These are phyloP conservation scores for Sporothrix humicola DNA, from an alignment of 2,329 filamentous ascomycete species.

Conservation along the genomic window DNA sequence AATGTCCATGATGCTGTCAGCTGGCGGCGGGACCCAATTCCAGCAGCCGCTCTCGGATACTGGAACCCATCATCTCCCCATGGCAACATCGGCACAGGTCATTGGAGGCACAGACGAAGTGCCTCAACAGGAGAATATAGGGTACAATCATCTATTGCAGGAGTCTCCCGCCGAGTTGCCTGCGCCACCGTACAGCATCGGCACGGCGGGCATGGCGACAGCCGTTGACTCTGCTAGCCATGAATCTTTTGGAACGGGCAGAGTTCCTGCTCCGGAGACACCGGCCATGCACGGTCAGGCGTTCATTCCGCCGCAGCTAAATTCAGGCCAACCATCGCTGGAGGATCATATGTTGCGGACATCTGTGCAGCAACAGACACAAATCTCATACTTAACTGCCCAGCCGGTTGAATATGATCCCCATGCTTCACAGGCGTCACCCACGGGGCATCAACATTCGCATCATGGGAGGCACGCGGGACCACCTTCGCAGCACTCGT, in stretches of 20 bases:
- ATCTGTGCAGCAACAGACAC: too few relatives aligned
- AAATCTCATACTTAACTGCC: too few relatives aligned
- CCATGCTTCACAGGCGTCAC: neutral
- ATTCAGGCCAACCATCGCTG: too few relatives aligned
- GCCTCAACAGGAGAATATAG: too few relatives aligned
- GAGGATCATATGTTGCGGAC: too few relatives aligned
- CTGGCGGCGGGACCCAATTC: neutral
- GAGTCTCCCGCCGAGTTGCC: neutral
- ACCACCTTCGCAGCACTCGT: neutral
- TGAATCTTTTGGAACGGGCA: neutral
- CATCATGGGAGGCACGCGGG: neutral
- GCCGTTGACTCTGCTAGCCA: neutral
- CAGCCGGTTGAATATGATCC: neutral
- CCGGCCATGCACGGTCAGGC: neutral
- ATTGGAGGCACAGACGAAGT: neutral
- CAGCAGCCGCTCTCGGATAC: neutral
- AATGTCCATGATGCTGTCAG: neutral
- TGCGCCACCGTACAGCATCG: neutral
- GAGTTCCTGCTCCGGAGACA: neutral
- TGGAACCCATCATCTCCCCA: neutral
- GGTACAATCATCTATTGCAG: neutral
- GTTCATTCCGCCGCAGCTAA: neutral
- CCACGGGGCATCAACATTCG: neutral
- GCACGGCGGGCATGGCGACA: neutral
- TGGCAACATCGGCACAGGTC: neutral